Percentiles rank a stretch among this genome's conserved stretches.
phyloP scores from a whole-genome alignment of 2,329 filamentous ascomycete genomes.

The Bimuria novae-zelandiae region DNA sequence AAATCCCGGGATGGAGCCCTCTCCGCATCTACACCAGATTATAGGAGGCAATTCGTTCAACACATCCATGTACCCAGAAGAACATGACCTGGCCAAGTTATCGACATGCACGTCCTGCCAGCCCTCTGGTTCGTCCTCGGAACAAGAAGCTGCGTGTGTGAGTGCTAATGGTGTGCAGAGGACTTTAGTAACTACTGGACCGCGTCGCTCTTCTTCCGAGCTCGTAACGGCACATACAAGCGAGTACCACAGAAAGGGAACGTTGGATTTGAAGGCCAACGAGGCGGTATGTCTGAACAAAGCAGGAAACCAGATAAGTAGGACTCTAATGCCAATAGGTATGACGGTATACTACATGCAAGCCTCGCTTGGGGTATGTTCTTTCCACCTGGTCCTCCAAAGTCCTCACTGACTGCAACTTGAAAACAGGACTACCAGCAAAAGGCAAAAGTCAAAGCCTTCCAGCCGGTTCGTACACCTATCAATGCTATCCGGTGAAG shows the following conservation, averaged over 20 bases:
- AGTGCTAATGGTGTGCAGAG: neutral
- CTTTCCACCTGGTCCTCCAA: neutral
- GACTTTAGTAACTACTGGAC: slow-evolving; percentile 36
- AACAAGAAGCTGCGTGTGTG: slow-evolving; percentile 16
- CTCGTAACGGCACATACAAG: slow-evolving; percentile 32
- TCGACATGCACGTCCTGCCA: slow-evolving; percentile 35
- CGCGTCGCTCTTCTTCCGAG: slow-evolving; percentile 28
- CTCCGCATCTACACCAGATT: slow-evolving; percentile 33
- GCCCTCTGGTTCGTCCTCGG: slow-evolving; percentile 19
- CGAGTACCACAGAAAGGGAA: slow-evolving; percentile 31
- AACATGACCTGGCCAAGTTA: slow-evolving; percentile 24
- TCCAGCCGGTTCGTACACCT: slow-evolving; percentile 35
- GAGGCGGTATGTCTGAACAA: too few species aligned
- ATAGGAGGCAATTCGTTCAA: slow-evolving; percentile 34
- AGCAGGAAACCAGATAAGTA: too few species aligned
- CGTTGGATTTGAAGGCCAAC: slow-evolving; percentile 30
- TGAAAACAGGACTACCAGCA: slow-evolving; percentile 20
- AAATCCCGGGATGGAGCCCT: slow-evolving; percentile 27
- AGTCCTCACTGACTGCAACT: neutral
- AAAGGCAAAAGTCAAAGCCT: slow-evolving; percentile 49
- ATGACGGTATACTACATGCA: slow-evolving; percentile 40
- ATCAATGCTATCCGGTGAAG: neutral
- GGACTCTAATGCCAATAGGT: too few species aligned
- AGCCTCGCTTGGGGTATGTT: slow-evolving; percentile 23
- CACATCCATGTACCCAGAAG: slow-evolving; percentile 25